Conservation (phyloP, 257 asterid species). For the Salvia rosmarinus region DNA sequence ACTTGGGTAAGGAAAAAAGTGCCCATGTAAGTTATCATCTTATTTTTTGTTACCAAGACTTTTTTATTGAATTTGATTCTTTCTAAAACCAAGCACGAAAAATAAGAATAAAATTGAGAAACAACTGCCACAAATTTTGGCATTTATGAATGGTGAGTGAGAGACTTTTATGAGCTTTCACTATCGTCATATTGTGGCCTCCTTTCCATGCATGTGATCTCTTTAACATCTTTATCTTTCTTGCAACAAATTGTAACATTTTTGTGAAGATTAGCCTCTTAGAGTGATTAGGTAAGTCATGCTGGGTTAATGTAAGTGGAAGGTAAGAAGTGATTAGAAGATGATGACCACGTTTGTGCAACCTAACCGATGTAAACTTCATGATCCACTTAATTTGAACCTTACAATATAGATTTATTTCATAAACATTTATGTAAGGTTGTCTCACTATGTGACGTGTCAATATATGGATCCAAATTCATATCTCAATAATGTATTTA, state of each 20-base stretch:
- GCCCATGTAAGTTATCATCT: neutral
- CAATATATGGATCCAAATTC: no score
- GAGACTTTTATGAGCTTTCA: constrained; percentile 37
- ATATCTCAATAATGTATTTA: no score
- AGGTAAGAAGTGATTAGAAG: neutral
- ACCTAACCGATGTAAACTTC: neutral
- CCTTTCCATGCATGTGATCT: constrained; percentile 45
- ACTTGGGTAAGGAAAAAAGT: no score
- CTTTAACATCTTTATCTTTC: constrained; percentile 37
- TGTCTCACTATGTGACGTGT: no score
- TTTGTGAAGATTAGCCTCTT: neutral
- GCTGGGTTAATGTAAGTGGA: neutral
- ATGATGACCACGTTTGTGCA: constrained; percentile 32
- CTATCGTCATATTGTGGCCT: constrained; percentile 36
- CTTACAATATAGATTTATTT: neutral
- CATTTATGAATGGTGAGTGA: constrained; percentile 20
- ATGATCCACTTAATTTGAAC: neutral
- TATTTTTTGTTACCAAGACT: neutral
- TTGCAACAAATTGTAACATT: neutral
- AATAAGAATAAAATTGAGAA: neutral
- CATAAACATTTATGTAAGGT: no score
- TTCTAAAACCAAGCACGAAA: neutral
- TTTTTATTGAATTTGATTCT: neutral
- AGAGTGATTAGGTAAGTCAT: constrained; percentile 6
- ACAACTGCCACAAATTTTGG: constrained; percentile 22